Evolutionary conservation across 768 basidiomycete genomes (phyloP).

Genomic region (Russula abietina): DNA sequence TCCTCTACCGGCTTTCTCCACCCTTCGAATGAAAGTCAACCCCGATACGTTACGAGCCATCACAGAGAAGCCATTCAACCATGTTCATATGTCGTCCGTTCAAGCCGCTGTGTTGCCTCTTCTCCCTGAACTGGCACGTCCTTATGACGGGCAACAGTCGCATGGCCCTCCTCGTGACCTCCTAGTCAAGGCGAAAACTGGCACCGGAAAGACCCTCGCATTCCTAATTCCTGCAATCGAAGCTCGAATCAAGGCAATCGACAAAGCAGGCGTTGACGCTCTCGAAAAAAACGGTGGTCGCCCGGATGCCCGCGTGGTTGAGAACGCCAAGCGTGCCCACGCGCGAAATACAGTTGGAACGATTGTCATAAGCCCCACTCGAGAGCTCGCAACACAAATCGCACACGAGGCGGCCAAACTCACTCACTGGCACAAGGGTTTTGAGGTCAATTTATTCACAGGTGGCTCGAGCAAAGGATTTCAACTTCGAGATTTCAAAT

Average conservation of each 20-base stretch:
- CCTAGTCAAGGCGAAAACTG: conserved; percentile 82
- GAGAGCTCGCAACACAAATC: conserved; percentile 87
- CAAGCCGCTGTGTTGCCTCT: conserved; percentile 73
- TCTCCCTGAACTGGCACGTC: conserved; percentile 61
- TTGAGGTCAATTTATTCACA: conserved; percentile 68
- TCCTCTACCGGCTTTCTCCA: conserved; percentile 28
- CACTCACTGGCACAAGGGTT: conserved; percentile 50
- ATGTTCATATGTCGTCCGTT: conserved; percentile 71
- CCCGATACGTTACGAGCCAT: conserved; percentile 50
- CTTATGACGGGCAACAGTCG: conserved; percentile 38
- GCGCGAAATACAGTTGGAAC: conserved; percentile 53
- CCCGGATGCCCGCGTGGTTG: conserved; percentile 31
- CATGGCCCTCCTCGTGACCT: conserved; percentile 49
- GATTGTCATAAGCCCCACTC: conserved; percentile 82
- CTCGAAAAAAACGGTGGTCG: conserved; percentile 39
- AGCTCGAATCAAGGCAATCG: conserved; percentile 57
- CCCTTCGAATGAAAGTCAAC: conserved; percentile 32
- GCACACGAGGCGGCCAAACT: conserved; percentile 74
- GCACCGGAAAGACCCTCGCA: conserved; percentile 84
- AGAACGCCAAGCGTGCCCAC: conserved; percentile 34
- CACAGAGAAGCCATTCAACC: conserved; percentile 55
- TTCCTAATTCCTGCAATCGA: conserved; percentile 87
- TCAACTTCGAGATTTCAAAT: conserved; percentile 65
- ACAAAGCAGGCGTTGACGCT: conserved; percentile 38
- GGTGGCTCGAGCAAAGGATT: conserved; percentile 63